phyloP scores from a whole-genome alignment of 139 green algal genomes.

The Microglena sp. region DNA sequence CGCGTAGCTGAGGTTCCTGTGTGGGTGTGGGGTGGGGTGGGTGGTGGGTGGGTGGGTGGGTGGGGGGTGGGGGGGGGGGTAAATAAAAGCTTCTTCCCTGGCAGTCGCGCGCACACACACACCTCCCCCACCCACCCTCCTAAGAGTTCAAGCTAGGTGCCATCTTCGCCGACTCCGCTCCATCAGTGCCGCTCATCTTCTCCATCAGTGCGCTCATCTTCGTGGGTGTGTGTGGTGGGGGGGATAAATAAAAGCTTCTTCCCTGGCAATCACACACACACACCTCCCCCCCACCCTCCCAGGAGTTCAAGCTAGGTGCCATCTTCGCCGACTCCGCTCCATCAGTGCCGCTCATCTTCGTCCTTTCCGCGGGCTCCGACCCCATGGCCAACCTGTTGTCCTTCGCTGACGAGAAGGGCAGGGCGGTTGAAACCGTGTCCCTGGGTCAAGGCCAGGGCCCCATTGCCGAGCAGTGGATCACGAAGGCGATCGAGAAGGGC shows the following conservation, averaged over 20 bases:
- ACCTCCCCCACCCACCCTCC: too few species aligned
- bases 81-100: too few species aligned
- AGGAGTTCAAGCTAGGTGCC: constrained; percentile 33
- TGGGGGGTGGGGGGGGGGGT: too few species aligned
- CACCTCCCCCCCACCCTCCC: too few species aligned
- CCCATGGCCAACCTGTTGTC: constrained; percentile 24
- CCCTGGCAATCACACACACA: too few species aligned
- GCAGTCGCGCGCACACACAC: too few species aligned
- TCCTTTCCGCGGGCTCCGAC: constrained; percentile 53
- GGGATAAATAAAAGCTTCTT: too few species aligned
- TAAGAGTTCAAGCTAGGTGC: constrained; percentile 35
- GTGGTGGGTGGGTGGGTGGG: too few species aligned
- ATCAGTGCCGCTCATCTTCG: constrained; percentile 55
- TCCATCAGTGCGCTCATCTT: too few species aligned
- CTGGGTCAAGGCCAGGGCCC: constrained; percentile 72
- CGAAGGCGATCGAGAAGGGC: constrained; percentile 31
- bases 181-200: constrained; percentile 54
- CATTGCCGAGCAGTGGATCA: constrained; percentile 59
- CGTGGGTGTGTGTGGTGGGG: too few species aligned
- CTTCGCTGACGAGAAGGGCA: constrained; percentile 1
- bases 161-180: constrained; percentile 34
- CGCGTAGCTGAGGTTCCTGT: too few species aligned
- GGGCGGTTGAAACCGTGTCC: constrained; percentile 16
- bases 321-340: constrained; percentile 36
- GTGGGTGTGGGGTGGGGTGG: too few species aligned